phyloP scores from a whole-genome alignment of 805 yeast species.

The Lipomyces yamadae region DNA sequence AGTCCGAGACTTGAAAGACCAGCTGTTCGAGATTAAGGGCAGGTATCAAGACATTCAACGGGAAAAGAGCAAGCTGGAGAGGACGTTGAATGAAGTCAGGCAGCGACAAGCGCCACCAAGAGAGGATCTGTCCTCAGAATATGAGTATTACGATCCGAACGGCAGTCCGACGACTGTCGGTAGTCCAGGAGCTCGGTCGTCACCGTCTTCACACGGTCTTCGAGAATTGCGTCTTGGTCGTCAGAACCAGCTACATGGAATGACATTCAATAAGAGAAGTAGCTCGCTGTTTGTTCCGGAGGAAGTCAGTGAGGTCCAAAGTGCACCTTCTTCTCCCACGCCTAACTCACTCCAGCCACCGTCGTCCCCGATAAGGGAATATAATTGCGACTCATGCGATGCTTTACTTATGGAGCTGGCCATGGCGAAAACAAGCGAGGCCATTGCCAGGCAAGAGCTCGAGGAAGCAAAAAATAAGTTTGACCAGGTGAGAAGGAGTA shows the following conservation, averaged over 20 bases:
- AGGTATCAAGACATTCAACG: conserved; percentile 34
- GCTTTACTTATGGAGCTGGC: conserved; percentile 42
- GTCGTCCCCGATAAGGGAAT: neutral
- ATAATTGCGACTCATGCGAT: conserved; percentile 41
- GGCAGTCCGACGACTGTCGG: neutral
- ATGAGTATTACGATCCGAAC: conserved; percentile 29
- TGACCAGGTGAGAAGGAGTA: conserved; percentile 26
- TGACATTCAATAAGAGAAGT: conserved; percentile 28
- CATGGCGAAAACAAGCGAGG: conserved; percentile 42
- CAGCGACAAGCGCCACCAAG: conserved; percentile 19
- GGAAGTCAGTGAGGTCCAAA: conserved; percentile 14
- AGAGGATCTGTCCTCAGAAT: conserved; percentile 20
- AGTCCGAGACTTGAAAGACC: conserved; percentile 37
- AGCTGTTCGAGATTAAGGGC: conserved; percentile 26
- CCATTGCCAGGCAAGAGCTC: conserved; percentile 42
- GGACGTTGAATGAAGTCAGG: conserved; percentile 31
- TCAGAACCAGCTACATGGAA: conserved; percentile 24
- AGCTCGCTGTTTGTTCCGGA: conserved; percentile 30
- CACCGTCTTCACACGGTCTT: conserved; percentile 16
- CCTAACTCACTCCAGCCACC: neutral
- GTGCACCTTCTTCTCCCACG: neutral
- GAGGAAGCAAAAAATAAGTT: conserved; percentile 40
- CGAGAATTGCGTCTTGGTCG: conserved; percentile 35
- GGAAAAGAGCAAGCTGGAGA: conserved; percentile 28
- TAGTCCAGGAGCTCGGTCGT: neutral